A percentile compares a stretch with the other conserved stretches of the same genome.
Evolutionary conservation across 805 yeast genomes (phyloP).

Genomic region (Lipomyces chichibuensis): DNA sequence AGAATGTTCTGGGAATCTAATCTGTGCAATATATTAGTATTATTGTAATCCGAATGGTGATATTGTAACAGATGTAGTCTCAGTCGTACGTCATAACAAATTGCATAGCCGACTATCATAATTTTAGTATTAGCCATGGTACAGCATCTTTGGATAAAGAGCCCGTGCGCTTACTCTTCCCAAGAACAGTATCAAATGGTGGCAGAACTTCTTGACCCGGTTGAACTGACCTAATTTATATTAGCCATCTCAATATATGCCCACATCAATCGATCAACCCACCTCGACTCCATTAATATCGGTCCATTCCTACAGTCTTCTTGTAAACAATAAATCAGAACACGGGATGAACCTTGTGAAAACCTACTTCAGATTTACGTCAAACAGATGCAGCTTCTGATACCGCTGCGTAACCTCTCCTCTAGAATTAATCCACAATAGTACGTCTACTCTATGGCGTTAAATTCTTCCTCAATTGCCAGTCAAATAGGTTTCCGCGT

Average conservation of each 20-base stretch:
- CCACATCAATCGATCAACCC: neutral
- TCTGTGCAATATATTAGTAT: constrained; percentile 33
- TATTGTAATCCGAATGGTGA: neutral
- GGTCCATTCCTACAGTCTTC: constrained; percentile 64
- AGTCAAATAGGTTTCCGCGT: neutral
- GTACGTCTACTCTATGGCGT: constrained; percentile 49
- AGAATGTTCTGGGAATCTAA: constrained; percentile 82
- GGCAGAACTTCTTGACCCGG: constrained; percentile 62
- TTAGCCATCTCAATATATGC: constrained; percentile 4
- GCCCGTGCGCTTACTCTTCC: constrained; percentile 45
- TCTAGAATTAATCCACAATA: constrained; percentile 65
- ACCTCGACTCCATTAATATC: constrained; percentile 66
- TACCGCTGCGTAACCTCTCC: constrained; percentile 73
- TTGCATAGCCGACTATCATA: constrained; percentile 59
- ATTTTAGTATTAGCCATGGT: neutral
- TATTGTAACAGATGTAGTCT: neutral
- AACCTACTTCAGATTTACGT: constrained; percentile 63
- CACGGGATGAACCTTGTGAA: neutral
- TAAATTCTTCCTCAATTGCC: neutral
- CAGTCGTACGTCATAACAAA: constrained; percentile 68
- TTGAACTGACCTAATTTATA: constrained; percentile 59
- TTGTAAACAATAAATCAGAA: neutral
- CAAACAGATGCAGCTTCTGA: constrained; percentile 87
- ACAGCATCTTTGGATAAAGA: neutral
- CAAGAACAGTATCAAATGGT: constrained; percentile 64